Base-by-base conservation (phyloP, 805 yeast species). In the Danielia reshetovae region DNA sequence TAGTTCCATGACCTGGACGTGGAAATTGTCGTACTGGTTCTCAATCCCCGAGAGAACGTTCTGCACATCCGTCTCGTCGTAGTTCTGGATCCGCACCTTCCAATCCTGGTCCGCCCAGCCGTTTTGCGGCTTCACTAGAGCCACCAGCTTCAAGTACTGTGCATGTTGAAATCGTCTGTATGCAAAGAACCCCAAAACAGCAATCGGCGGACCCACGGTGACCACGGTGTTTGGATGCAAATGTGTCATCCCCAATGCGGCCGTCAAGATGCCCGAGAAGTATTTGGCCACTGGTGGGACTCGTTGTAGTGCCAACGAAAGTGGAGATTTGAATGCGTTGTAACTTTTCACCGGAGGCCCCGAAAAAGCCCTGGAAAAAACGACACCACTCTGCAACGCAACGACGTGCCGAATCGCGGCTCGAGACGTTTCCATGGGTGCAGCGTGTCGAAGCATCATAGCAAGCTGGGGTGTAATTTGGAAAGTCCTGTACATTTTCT, bases 171-270 rank as follows among this genome's bases (percentile, higher is more conserved):
- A 35, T n/a, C 39, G 32, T 17, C 45, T 42, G 32, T 47, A 48
- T 4, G 39, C 43, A 27, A 44, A 63, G 45, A 51, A 61, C 2
- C 54, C 47, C 0, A 53, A 62, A 2, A 62, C 45, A 1, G 51
- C 49, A 3, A 54, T 26, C 2, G 73, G 72, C 3, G 73, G 73
- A 1, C 54, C 59, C 7, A 61, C 38, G 1, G 70, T 65, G 10
- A 62, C 39, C 5, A 65, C 30, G 4, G 54, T 42, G 40, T 62
- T 54, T 5, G 68, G 70, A 39, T 63, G 69, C 3, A 66, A 28
- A 35, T 63, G 61, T 5, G 57, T 58, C 12, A 65, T 33, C 3
- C 59, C 44, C 8, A 43, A 32, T 0, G 68, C 67, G 2, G 55
- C 37, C 2, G 49, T 28, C 0, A 57, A 39, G 11, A 65, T 36